Percentiles rank a stretch among this genome's conserved stretches.
Evolutionary conservation across 164 flowering plant genomes (phyloP).

Genomic region (Malania oleifera): DNA sequence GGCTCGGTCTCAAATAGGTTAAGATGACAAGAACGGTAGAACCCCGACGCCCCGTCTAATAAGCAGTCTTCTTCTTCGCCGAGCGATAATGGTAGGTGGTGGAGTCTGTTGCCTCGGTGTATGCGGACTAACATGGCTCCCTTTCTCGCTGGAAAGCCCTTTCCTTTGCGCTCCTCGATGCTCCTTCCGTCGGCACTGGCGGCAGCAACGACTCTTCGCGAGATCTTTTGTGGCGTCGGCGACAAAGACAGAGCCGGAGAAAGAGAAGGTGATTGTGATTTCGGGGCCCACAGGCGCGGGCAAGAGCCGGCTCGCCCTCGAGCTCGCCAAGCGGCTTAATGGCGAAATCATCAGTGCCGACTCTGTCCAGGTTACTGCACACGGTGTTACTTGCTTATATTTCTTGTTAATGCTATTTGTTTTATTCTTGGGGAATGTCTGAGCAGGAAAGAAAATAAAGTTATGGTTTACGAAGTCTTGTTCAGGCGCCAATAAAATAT

Average conservation of each 20-base stretch:
- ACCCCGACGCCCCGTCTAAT: too few relatives aligned
- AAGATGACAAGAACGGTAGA: too few relatives aligned
- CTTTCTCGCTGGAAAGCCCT: slow-evolving; percentile 1
- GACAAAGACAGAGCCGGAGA: slow-evolving; percentile 19
- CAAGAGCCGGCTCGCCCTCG: slow-evolving; percentile 72
- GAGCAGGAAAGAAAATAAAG: not conserved
- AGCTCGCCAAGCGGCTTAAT: slow-evolving; percentile 82
- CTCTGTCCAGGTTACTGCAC: slow-evolving; percentile 73
- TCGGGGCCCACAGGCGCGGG: slow-evolving; percentile 98
- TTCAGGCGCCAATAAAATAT: not conserved
- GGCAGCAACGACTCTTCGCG: not conserved
- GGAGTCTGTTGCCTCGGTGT: slow-evolving; percentile 12
- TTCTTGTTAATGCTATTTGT: not conserved
- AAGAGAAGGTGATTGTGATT: slow-evolving; percentile 74
- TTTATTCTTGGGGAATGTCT: slow-evolving; percentile 7
- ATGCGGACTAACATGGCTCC: slow-evolving; percentile 6
- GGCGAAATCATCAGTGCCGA: slow-evolving; percentile 97
- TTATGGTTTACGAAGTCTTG: not conserved
- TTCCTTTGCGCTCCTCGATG: slow-evolving; percentile 1
- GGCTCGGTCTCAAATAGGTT: too few relatives aligned
- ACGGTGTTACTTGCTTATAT: not conserved
- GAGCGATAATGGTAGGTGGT: slow-evolving; percentile 4
- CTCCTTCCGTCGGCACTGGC: slow-evolving; percentile 13
- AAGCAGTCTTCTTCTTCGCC: too few relatives aligned
- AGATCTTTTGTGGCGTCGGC: slow-evolving; percentile 24